phyloP scores from a whole-genome alignment of 148 eudicot genomes.

The Dianthus caryophyllus region DNA sequence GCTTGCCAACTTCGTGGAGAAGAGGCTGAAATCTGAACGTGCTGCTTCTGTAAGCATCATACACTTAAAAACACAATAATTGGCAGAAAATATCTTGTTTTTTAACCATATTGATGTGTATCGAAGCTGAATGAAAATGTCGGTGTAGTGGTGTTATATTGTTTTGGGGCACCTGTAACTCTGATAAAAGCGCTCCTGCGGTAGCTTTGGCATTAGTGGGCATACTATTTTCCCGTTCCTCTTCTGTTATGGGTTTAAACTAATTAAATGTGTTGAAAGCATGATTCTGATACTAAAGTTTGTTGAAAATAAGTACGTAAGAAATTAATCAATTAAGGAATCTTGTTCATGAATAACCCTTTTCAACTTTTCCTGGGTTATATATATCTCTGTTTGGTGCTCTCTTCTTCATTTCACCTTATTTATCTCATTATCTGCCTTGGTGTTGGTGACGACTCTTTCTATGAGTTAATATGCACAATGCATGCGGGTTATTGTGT shows the following conservation, averaged over 20 bases:
- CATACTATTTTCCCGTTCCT: neutral
- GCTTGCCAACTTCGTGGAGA: slow-evolving; percentile 94
- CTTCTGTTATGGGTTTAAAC: neutral
- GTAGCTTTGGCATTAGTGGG: neutral
- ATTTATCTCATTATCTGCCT: neutral
- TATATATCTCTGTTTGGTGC: neutral
- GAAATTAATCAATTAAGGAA: neutral
- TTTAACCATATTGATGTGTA: neutral
- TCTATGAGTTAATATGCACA: neutral
- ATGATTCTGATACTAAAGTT: neutral
- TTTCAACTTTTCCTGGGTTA: neutral
- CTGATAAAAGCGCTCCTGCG: neutral
- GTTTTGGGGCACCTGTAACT: neutral
- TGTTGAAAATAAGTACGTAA: neutral
- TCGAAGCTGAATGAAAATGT: slow-evolving; percentile 5
- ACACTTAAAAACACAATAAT: slow-evolving; percentile 1
- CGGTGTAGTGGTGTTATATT: too few species aligned
- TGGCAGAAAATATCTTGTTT: too few species aligned
- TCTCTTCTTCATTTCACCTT: neutral
- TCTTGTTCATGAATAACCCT: neutral
- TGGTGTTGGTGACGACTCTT: neutral
- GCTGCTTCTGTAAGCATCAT: slow-evolving; percentile 93
- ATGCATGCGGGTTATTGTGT: neutral
- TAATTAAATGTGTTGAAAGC: neutral
- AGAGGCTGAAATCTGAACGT: slow-evolving; percentile 79